These are phyloP conservation scores for Castanea mollissima DNA, from an alignment of 306 rosid species.

Conservation along the genomic window DNA sequence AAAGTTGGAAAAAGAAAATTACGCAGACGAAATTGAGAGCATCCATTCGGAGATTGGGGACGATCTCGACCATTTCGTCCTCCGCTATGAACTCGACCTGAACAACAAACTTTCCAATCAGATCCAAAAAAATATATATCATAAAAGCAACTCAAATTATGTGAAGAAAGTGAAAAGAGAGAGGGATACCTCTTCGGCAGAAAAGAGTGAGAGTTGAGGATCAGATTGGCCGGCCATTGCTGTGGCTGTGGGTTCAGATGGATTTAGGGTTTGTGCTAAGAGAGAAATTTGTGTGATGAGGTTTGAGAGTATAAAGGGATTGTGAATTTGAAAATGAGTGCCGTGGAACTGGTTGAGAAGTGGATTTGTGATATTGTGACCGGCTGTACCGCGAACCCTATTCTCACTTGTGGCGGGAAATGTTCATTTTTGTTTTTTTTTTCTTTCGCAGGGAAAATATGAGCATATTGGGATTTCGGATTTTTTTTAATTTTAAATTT, in stretches of 20 bases:
- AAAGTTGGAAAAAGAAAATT: constrained; percentile 10
- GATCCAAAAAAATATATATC: neutral
- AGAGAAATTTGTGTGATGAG: neutral
- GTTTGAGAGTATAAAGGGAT: neutral
- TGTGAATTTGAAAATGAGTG: neutral
- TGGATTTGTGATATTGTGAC: neutral
- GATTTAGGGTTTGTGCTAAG: neutral
- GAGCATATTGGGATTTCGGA: no score
- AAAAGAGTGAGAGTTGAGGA: constrained; percentile 28
- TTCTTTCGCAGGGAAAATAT: no score
- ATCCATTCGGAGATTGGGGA: constrained; percentile 85
- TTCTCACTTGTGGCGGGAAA: neutral
- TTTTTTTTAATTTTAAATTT: no score
- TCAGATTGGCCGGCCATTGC: constrained; percentile 52
- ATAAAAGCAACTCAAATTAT: no score
- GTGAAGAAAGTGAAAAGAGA: neutral
- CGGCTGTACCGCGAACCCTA: neutral
- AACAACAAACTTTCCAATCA: neutral
- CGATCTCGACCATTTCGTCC: constrained; percentile 68
- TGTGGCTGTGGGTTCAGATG: neutral
- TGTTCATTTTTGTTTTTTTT: no score
- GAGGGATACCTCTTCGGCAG: constrained; percentile 44
- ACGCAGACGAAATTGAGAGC: constrained; percentile 74
- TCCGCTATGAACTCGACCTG: constrained; percentile 90
- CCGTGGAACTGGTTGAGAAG: no score